Conservation (phyloP, 1,284 basidiomycete species). For the Phellinidium pouzarii region DNA sequence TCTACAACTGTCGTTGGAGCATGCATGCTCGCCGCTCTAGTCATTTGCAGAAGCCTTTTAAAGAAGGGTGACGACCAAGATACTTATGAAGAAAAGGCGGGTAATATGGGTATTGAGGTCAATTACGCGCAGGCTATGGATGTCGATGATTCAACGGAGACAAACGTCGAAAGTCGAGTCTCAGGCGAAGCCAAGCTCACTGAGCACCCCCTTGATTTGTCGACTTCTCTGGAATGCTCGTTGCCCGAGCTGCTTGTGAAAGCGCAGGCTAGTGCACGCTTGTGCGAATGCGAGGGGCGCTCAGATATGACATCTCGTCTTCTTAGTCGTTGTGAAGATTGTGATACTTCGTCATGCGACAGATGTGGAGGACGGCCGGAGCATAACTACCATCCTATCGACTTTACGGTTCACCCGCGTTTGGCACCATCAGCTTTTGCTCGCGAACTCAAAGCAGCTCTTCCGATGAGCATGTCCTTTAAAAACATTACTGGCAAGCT, state of each 20-base stretch:
- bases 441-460: slow-evolving; percentile 65
- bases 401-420: slow-evolving; percentile 43
- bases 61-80: slow-evolving; percentile 55
- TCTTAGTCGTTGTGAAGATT: slow-evolving; percentile 69
- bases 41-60: slow-evolving; percentile 58
- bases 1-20: slow-evolving; percentile 93
- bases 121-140: slow-evolving; percentile 40
- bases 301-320: slow-evolving; percentile 67
- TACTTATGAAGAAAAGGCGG: slow-evolving; percentile 55
- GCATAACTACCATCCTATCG: slow-evolving; percentile 63
- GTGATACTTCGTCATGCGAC: slow-evolving; percentile 74
- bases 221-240: slow-evolving; percentile 42
- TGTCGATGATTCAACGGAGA: slow-evolving; percentile 32
- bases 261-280: slow-evolving; percentile 68
- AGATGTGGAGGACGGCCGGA: slow-evolving; percentile 88
- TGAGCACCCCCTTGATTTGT: slow-evolving; percentile 62
- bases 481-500: slow-evolving; percentile 44
- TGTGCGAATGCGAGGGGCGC: slow-evolving; percentile 88
- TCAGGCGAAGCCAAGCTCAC: slow-evolving; percentile 64
- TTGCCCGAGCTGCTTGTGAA: slow-evolving; percentile 54
- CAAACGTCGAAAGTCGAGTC: slow-evolving; percentile 45
- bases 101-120: slow-evolving; percentile 33
- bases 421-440: slow-evolving; percentile 70
- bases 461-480: slow-evolving; percentile 83
- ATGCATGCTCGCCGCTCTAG: slow-evolving; percentile 79